Evolutionary conservation across 169 alveolate species (phyloP).

Genomic region (Cryptosporidium felis): DNA sequence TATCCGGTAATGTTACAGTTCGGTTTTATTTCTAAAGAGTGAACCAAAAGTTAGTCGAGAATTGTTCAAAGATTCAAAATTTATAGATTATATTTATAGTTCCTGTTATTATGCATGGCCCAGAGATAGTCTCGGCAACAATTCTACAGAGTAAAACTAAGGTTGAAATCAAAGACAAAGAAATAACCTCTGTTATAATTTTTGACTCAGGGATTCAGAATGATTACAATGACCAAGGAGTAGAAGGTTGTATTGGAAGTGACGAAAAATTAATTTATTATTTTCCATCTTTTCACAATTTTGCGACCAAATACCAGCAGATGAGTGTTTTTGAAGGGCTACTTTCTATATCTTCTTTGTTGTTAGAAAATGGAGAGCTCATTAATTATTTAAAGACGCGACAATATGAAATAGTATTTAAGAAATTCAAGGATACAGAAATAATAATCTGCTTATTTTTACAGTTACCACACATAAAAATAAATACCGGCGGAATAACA

Average conservation of each 20-base stretch:
- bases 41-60: too few species aligned
- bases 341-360: conserved; percentile 32
- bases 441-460: conserved; percentile 16
- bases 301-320: neutral
- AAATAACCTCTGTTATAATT: conserved; percentile 5
- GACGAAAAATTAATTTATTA: conserved; percentile 37
- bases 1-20: too few species aligned
- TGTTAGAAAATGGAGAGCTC: conserved; percentile 6
- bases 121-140: conserved; percentile 56
- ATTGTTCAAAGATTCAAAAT: too few species aligned
- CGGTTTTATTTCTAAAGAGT: too few species aligned
- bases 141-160: conserved; percentile 43
- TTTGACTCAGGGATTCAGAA: conserved; percentile 11
- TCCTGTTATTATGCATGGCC: conserved; percentile 9
- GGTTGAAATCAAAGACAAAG: neutral
- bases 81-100: too few species aligned
- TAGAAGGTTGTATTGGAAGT: neutral
- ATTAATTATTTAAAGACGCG: conserved; percentile 56
- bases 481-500: conserved; percentile 7
- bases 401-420: conserved; percentile 33
- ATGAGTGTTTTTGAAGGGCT: conserved; percentile 44
- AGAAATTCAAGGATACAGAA: conserved; percentile 11
- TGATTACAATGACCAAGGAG: neutral
- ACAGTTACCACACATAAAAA: conserved; percentile 18
- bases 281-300: conserved; percentile 15